Conservation (phyloP, 495 filamentous ascomycete genomes). For the Parachaetomium inaequale region DNA sequence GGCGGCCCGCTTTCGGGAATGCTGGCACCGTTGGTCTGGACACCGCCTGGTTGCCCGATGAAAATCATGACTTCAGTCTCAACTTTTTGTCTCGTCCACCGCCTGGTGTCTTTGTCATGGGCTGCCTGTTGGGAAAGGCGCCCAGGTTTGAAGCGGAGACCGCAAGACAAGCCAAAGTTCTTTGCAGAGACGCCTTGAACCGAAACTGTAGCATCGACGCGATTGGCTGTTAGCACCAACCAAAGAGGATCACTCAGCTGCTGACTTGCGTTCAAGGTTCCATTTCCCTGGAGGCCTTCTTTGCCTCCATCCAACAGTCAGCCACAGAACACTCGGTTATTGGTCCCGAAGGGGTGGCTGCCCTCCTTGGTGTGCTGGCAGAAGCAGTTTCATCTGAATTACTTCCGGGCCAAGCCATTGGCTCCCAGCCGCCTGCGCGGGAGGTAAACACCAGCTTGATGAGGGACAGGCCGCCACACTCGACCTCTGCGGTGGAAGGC, state of each 20-base stretch:
- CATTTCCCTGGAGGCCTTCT: background rate
- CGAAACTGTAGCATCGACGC: background rate
- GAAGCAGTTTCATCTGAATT: constrained; percentile 26
- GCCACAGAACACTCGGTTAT: background rate
- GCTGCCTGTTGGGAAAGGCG: background rate
- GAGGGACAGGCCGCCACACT: background rate
- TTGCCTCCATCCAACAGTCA: background rate
- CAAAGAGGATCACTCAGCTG: background rate
- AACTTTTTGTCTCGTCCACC: background rate
- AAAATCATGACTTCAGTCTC: background rate
- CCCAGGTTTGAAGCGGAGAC: background rate
- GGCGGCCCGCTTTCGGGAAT: constrained; percentile 16
- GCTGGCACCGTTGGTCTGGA: constrained; percentile 6
- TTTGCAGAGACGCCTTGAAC: background rate
- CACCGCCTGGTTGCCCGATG: background rate
- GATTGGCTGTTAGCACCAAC: background rate
- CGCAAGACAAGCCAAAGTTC: background rate
- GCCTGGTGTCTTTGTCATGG: background rate
- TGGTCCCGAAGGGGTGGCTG: constrained; percentile 9
- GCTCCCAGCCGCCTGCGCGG: constrained; percentile 1
- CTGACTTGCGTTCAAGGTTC: constrained; percentile 2
- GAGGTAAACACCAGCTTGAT: background rate
- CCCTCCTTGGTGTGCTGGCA: constrained; percentile 37
- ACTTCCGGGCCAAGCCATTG: constrained; percentile 18
- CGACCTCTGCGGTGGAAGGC: background rate